phyloP scores from a whole-genome alignment of 805 yeast genomes.

The Cyberlindnera nakhonratchasimensis region DNA sequence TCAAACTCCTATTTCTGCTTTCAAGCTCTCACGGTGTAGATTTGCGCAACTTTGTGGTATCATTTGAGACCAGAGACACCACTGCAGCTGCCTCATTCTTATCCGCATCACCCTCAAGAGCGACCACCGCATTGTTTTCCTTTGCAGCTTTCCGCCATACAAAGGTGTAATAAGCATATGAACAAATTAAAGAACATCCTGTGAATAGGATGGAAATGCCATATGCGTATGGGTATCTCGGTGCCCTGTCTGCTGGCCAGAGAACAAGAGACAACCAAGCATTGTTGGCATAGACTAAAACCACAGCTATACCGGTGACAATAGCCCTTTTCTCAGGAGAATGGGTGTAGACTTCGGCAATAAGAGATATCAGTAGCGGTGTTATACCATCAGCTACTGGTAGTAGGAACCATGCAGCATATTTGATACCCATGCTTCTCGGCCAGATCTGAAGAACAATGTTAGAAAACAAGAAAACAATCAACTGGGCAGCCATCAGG shows the following conservation, averaged over 20 bases:
- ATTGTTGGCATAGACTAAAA: constrained; percentile 41
- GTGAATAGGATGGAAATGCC: constrained; percentile 8
- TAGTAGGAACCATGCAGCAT: constrained; percentile 17
- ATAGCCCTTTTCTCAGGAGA: constrained; percentile 40
- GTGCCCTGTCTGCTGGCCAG: constrained; percentile 44
- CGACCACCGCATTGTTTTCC: no score
- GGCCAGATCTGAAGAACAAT: constrained; percentile 16
- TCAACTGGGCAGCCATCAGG: not conserved
- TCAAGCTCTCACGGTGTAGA: no score
- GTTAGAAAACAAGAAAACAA: constrained; percentile 9
- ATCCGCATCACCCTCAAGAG: no score
- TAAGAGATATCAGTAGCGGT: constrained; percentile 11
- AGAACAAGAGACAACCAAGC: constrained; percentile 40
- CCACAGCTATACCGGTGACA: constrained; percentile 39
- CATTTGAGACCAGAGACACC: no score
- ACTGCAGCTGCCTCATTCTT: no score
- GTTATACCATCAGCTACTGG: constrained; percentile 14
- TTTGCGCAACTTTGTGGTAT: no score
- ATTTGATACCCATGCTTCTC: constrained; percentile 5
- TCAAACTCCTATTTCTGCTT: no score
- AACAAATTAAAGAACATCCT: constrained; percentile 2
- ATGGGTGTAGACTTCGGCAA: constrained; percentile 23
- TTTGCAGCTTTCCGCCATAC: no score
- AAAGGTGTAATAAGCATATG: no score
- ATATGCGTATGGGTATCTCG: constrained; percentile 40